Evolutionary conservation across 768 basidiomycete species (phyloP).

Genomic region (Candolleomyces eurysporus): DNA sequence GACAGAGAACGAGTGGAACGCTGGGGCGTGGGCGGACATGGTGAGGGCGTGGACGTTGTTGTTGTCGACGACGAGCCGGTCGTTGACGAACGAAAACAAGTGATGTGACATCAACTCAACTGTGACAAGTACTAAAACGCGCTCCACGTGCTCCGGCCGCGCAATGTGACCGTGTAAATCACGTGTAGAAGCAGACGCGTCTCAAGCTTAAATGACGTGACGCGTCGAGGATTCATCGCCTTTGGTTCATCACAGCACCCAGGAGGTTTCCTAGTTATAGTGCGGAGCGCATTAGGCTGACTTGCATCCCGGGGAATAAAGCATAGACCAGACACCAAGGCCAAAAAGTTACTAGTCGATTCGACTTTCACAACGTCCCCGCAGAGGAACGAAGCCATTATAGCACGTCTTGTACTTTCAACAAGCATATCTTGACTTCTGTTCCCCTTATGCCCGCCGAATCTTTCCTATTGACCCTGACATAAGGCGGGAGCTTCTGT

Average conservation of each 20-base stretch:
- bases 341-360: too few species aligned
- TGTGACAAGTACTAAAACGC: constrained; percentile 6
- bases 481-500: background rate
- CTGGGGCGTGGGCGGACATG: constrained; percentile 11
- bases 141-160: background rate
- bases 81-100: constrained; percentile 9
- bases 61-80: constrained; percentile 10
- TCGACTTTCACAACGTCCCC: too few species aligned
- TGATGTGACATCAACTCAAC: constrained; percentile 8
- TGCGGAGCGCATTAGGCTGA: too few species aligned
- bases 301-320: too few species aligned
- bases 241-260: too few species aligned
- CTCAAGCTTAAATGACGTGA: background rate
- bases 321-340: too few species aligned
- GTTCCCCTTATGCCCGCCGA: too few species aligned
- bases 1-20: constrained; percentile 35
- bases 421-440: too few species aligned
- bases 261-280: too few species aligned
- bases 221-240: background rate
- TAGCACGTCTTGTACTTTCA: too few species aligned
- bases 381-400: too few species aligned
- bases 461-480: too few species aligned
- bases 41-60: background rate
- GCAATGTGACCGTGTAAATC: constrained; percentile 6
- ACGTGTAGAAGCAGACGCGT: background rate